phyloP scores from a whole-genome alignment of 441 rosid species.

The Gossypium schwendimanii region DNA sequence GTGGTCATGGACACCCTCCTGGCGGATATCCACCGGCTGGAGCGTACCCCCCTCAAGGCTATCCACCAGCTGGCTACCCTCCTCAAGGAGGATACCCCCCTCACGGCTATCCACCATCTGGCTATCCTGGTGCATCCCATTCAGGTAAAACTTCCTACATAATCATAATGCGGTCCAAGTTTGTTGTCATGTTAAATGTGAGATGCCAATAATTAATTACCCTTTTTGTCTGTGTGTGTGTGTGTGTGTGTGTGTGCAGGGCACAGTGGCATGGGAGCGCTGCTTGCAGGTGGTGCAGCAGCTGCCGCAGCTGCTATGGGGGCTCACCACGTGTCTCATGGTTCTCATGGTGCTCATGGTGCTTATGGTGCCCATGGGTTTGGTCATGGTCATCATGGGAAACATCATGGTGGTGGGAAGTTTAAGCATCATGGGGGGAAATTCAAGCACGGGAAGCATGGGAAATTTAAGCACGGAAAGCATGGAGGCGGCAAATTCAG shows the following conservation, averaged over 20 bases:
- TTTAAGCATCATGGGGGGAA: slow-evolving; percentile 35
- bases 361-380: background rate
- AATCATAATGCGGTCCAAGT: background rate
- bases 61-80: slow-evolving; percentile 12
- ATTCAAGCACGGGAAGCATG: slow-evolving; percentile 44
- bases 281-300: slow-evolving; percentile 14
- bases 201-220: background rate
- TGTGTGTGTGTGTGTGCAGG: background rate
- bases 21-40: slow-evolving; percentile 6
- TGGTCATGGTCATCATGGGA: background rate
- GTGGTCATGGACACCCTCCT: slow-evolving; percentile 2
- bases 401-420: slow-evolving; percentile 15
- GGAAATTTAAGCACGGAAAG: slow-evolving; percentile 53
- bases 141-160: slow-evolving; percentile 4
- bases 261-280: slow-evolving; percentile 3
- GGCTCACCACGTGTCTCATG: background rate
- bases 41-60: slow-evolving; percentile 16
- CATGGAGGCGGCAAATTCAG: slow-evolving; percentile 56
- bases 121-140: slow-evolving; percentile 7
- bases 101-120: slow-evolving; percentile 8
- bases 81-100: slow-evolving; percentile 4
- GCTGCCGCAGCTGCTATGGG: slow-evolving; percentile 15
- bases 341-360: background rate
- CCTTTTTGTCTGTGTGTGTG: background rate
- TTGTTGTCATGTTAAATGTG: background rate